Percentiles rank a stretch among this genome's conserved stretches.
phyloP scores from a whole-genome alignment of 2,329 filamentous ascomycete genomes.

The Triangularia setosa region DNA sequence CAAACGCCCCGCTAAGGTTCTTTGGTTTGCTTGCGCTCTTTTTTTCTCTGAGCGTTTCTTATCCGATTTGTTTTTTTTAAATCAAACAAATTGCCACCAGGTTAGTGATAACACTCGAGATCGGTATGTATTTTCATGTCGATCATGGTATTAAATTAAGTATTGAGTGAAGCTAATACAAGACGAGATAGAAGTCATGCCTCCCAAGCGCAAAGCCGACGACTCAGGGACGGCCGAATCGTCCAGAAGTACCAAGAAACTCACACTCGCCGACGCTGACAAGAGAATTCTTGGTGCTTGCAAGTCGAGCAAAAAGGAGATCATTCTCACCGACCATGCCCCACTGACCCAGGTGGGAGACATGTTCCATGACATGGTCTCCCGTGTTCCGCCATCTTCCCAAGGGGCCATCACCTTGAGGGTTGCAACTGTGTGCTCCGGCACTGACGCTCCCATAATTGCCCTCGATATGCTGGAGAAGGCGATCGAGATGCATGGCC shows the following conservation, averaged over 20 bases:
- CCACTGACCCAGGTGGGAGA: slow-evolving; percentile 28
- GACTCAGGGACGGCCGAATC: background rate
- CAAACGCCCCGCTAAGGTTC: background rate
- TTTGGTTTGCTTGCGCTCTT: background rate
- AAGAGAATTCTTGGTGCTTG: background rate
- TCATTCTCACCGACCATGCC: slow-evolving; percentile 12
- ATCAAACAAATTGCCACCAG: no score
- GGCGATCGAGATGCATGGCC: slow-evolving; percentile 32
- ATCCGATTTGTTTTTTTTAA: no score
- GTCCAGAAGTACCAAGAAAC: background rate
- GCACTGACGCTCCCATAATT: slow-evolving; percentile 70
- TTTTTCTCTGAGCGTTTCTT: background rate
- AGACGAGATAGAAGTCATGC: background rate
- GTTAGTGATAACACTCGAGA: background rate
- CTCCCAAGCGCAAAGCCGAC: background rate
- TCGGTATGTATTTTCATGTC: background rate
- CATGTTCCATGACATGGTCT: slow-evolving; percentile 31
- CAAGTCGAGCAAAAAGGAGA: background rate
- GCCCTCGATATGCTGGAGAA: slow-evolving; percentile 56
- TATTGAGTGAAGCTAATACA: background rate
- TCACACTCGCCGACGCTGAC: background rate
- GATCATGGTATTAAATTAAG: background rate
- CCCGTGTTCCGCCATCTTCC: background rate
- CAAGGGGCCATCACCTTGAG: slow-evolving; percentile 11
- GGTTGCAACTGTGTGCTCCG: slow-evolving; percentile 72